Evolutionary conservation across 108 stramenopile species (phyloP).

Genomic region (Skeletonema costatum): DNA sequence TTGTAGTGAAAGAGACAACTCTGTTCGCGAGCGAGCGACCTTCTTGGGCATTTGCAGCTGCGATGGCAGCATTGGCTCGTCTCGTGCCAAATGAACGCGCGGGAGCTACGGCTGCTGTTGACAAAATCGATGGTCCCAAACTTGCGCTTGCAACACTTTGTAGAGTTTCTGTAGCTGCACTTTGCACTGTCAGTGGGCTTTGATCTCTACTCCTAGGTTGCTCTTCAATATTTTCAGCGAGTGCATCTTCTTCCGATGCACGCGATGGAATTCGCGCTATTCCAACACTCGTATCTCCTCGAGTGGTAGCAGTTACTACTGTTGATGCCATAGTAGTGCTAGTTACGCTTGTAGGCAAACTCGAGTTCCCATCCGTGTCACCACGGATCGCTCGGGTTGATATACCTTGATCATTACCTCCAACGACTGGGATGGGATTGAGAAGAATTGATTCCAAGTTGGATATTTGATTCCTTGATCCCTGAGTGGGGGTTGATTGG

Average conservation of each 20-base stretch:
- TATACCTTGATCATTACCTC: constrained; percentile 38
- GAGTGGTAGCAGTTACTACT: constrained; percentile 45
- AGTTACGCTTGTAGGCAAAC: constrained; percentile 54
- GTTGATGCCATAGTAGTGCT: constrained; percentile 47
- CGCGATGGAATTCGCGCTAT: constrained; percentile 34
- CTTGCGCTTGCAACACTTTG: constrained; percentile 52
- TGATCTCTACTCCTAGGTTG: constrained; percentile 32
- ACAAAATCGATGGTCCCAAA: constrained; percentile 41
- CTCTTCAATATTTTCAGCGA: constrained; percentile 25
- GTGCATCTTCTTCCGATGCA: constrained; percentile 34
- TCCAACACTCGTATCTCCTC: constrained; percentile 40
- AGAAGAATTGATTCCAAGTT: constrained; percentile 59
- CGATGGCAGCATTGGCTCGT: constrained; percentile 43
- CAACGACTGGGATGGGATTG: constrained; percentile 36
- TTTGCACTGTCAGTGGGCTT: constrained; percentile 55
- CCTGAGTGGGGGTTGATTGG: constrained; percentile 26
- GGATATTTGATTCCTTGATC: constrained; percentile 39
- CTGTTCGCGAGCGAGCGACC: constrained; percentile 45
- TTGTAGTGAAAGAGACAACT: constrained; percentile 49
- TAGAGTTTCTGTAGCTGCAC: constrained; percentile 36
- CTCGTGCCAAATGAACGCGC: constrained; percentile 39
- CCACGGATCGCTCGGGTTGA: constrained; percentile 53
- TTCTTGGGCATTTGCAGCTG: constrained; percentile 29
- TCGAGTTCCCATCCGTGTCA: constrained; percentile 54
- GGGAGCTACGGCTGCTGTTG: constrained; percentile 49